Base-by-base conservation (phyloP, 441 rosid species). In the Arabidopsis lyrata region DNA sequence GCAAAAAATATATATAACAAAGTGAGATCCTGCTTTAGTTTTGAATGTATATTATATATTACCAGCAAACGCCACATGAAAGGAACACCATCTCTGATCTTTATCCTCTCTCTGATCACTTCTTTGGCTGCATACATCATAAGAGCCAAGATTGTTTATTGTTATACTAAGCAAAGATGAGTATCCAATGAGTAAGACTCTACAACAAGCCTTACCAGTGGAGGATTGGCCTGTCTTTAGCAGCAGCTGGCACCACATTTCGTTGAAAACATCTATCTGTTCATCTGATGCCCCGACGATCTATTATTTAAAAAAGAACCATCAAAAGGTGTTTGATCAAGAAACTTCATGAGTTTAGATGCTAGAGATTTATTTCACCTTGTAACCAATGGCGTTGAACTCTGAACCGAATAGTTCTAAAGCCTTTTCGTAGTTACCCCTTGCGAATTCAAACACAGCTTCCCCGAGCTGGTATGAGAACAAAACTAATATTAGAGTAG, bases 41-140 rank as follows among this genome's bases (percentile, higher is more conserved):
- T 1, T 1, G 38, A 41, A 64, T 34, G 36, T 14, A 36, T 53
- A 22, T 55, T 41, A 8, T 14, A 29, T 10, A 31, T 24, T 85
- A 93, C 97, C 91, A 85, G 82, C 45, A 93, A 72, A 57, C 91
- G 93, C 97, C 97, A 90, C 80, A 81, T 39, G 84, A 87, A 93
- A 31, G 95, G 92, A 64, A 58, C 80, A 14, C 95, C 96, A 27
- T 87, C 88, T 72, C 95, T 86, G 75, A 65, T 82, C 67, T 81
- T 84, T 69, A 89, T 81, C 73, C 69, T 83, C 77, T 80, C 76
- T 78, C 77, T 83, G 14, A 91, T 75, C 47, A 78, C 92, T 78
- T 89, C 83, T 54, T 81, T 81, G 5, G 87, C 97, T 94, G 59
- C 77, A 72, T 31, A 53, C 45, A 77, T 78, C 63, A 56, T 11